phyloP scores from a whole-genome alignment of 2,329 filamentous ascomycete genomes.

The Arachnomyces sp. region DNA sequence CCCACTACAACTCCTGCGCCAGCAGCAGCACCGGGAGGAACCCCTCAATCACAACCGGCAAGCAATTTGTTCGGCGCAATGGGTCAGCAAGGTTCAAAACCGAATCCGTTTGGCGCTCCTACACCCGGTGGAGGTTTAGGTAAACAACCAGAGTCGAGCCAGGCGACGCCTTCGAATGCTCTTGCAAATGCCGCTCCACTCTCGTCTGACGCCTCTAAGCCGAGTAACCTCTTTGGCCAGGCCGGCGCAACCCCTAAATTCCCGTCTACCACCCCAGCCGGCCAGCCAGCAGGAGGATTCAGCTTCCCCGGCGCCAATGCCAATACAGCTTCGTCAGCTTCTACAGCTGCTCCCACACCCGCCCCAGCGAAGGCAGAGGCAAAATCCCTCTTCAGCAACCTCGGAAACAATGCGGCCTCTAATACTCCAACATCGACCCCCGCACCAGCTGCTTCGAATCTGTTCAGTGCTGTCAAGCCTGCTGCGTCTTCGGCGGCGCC shows the following conservation, averaged over 20 bases:
- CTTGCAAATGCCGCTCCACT: background rate
- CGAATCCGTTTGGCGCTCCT: conserved; percentile 5
- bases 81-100: conserved; percentile 6
- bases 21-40: conserved; percentile 8
- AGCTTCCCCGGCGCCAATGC: no score
- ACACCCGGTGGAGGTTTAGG: background rate
- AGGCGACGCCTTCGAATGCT: background rate
- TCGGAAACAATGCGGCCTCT: conserved; percentile 10
- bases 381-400: conserved; percentile 1
- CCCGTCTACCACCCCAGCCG: conserved; percentile 11
- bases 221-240: background rate
- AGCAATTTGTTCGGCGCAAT: conserved; percentile 2
- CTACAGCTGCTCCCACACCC: conserved; percentile 10
- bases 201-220: conserved; percentile 2
- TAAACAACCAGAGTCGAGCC: no score
- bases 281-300: no score
- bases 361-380: background rate
- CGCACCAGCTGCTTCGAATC: conserved; percentile 5
- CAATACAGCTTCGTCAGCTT: conserved; percentile 2
- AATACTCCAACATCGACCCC: conserved; percentile 4
- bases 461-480: background rate
- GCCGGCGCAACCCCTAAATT: no score
- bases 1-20: conserved; percentile 19
- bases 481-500: background rate
- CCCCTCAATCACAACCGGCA: background rate